Percentiles rank a stretch among this genome's conserved stretches.
phyloP scores from a whole-genome alignment of 176 grass and related monocot genomes.

The Avena insularis region DNA sequence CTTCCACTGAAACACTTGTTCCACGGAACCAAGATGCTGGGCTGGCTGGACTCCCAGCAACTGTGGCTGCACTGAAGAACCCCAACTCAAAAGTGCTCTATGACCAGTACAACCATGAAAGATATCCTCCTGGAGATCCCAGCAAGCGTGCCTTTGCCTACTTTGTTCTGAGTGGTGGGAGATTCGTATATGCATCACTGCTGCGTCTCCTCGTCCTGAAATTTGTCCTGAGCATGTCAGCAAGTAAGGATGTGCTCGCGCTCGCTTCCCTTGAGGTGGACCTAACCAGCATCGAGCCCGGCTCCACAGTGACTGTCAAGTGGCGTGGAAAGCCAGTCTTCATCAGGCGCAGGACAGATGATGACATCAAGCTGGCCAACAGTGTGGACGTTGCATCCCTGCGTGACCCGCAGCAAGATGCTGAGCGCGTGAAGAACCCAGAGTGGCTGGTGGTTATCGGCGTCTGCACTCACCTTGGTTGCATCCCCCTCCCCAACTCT shows the following conservation, averaged over 20 bases:
- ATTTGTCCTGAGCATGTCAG: slow-evolving; percentile 93
- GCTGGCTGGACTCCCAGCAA: slow-evolving; percentile 58
- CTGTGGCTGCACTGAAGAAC: slow-evolving; percentile 79
- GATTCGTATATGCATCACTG: slow-evolving; percentile 84
- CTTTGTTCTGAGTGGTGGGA: slow-evolving; percentile 86
- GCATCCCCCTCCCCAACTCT: slow-evolving; percentile 85
- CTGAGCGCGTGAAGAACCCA: slow-evolving; percentile 73
- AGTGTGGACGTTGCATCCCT: slow-evolving; percentile 73
- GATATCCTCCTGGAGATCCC: slow-evolving; percentile 84
- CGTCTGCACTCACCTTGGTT: slow-evolving; percentile 88
- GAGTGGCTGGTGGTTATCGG: slow-evolving; percentile 92
- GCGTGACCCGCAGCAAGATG: slow-evolving; percentile 74
- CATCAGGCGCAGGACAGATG: slow-evolving; percentile 78
- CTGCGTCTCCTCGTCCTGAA: slow-evolving; percentile 82
- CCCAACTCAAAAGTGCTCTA: slow-evolving; percentile 84
- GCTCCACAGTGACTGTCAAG: slow-evolving; percentile 86
- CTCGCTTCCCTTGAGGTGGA: slow-evolving; percentile 86
- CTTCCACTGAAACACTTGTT: slow-evolving; percentile 67
- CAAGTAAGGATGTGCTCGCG: slow-evolving; percentile 87
- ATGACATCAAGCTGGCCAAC: slow-evolving; percentile 87
- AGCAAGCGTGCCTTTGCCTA: slow-evolving; percentile 90
- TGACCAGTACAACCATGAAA: slow-evolving; percentile 84
- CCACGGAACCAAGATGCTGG: slow-evolving; percentile 60
- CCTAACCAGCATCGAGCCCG: slow-evolving; percentile 80
- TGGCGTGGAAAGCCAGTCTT: slow-evolving; percentile 96